Conservation (phyloP, 2,329 filamentous ascomycete species). For the Penicillium frequentans region DNA sequence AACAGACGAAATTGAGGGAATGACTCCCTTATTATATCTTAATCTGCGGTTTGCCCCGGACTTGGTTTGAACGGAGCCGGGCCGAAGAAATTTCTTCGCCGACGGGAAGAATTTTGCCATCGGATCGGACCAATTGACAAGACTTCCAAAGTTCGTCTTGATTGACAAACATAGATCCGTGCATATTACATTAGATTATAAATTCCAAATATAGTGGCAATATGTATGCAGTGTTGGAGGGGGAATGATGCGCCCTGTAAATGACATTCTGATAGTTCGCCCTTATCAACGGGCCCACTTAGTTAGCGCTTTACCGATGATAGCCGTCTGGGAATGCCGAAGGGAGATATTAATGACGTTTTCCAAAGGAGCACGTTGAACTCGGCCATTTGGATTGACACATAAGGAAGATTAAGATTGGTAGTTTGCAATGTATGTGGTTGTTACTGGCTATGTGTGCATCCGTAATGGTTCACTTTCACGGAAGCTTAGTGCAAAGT, state of each 20-base stretch:
- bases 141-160: not conserved
- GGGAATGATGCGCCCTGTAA: not conserved
- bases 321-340: not conserved
- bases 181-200: not conserved
- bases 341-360: not conserved
- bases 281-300: not conserved
- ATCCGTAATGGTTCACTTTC: not conserved
- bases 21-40: not conserved
- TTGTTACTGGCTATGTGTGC: not conserved
- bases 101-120: not conserved
- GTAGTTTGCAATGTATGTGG: not conserved
- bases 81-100: not conserved
- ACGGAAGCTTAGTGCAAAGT: not conserved
- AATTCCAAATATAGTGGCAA: not conserved
- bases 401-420: not conserved
- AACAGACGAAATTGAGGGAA: not conserved
- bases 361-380: not conserved
- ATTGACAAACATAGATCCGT: not conserved
- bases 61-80: not conserved
- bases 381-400: not conserved
- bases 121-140: not conserved
- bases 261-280: not conserved
- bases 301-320: not conserved
- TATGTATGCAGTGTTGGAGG: not conserved
- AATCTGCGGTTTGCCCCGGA: constrained; percentile 2